Evolutionary conservation across 1,284 basidiomycete species (phyloP).

Genomic region (Coniferiporia weirii): DNA sequence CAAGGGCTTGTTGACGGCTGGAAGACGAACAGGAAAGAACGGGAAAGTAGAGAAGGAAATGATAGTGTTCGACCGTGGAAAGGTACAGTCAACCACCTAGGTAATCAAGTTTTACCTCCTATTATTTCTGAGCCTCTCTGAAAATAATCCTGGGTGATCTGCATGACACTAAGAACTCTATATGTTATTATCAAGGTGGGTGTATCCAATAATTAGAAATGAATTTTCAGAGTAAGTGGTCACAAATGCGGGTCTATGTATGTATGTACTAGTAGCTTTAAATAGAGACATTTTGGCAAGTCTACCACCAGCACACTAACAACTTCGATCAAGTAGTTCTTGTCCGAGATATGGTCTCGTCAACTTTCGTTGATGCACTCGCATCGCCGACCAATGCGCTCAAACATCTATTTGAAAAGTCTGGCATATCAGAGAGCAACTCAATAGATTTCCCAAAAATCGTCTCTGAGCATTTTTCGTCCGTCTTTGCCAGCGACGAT

Average conservation of each 20-base stretch:
- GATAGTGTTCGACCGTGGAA: neutral
- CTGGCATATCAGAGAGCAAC: slow-evolving; percentile 19
- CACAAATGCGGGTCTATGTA: too few species aligned
- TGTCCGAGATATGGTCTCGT: slow-evolving; percentile 42
- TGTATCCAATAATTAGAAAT: too few species aligned
- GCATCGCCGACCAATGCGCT: slow-evolving; percentile 42
- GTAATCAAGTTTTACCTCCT: too few species aligned
- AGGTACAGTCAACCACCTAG: too few species aligned
- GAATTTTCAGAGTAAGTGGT: too few species aligned
- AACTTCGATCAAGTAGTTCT: neutral
- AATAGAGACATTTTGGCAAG: too few species aligned
- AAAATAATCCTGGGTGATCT: too few species aligned
- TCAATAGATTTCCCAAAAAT: slow-evolving; percentile 38
- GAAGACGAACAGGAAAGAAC: neutral
- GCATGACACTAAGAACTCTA: too few species aligned
- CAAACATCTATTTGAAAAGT: slow-evolving; percentile 38
- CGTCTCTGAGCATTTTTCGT: slow-evolving; percentile 47
- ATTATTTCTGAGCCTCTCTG: too few species aligned
- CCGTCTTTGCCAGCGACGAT: slow-evolving; percentile 20
- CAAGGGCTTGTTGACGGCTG: neutral
- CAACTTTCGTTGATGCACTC: slow-evolving; percentile 45
- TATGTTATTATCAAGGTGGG: too few species aligned
- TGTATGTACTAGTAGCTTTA: too few species aligned
- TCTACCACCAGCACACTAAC: too few species aligned
- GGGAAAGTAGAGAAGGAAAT: neutral